Evolutionary conservation across 2,329 filamentous ascomycete genomes (phyloP).

Genomic region (Claviceps humidiphila): DNA sequence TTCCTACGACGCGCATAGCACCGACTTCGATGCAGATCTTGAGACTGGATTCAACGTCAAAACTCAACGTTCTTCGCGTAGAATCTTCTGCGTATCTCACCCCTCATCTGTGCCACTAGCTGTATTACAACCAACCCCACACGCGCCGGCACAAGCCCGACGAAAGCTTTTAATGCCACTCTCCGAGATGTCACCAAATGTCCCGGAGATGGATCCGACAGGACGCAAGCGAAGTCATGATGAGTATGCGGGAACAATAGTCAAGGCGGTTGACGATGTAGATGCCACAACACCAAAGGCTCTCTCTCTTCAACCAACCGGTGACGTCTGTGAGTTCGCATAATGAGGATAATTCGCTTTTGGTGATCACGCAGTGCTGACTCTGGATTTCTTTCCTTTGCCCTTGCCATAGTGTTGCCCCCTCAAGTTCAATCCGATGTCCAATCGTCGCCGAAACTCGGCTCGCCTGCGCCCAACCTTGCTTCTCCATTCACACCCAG

Average conservation of each 20-base stretch:
- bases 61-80: too few relatives aligned
- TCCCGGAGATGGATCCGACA: slow-evolving; percentile 29
- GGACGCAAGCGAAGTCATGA: slow-evolving; percentile 34
- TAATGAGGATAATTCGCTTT: background rate
- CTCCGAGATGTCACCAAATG: slow-evolving; percentile 32
- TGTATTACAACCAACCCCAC: background rate
- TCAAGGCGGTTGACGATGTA: slow-evolving; percentile 12
- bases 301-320: slow-evolving; percentile 9
- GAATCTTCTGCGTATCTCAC: background rate
- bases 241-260: slow-evolving; percentile 25
- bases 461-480: slow-evolving; percentile 21
- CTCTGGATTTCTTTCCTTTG: background rate
- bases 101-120: too few relatives aligned
- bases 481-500: slow-evolving; percentile 22
- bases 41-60: too few relatives aligned
- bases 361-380: slow-evolving; percentile 6
- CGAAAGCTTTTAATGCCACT: slow-evolving; percentile 28
- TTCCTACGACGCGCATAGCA: background rate
- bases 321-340: slow-evolving; percentile 11
- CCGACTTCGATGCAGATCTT: background rate
- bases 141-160: background rate
- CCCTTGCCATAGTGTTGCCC: slow-evolving; percentile 10
- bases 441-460: slow-evolving; percentile 15
- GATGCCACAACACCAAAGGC: slow-evolving; percentile 10
- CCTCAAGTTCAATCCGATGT: slow-evolving; percentile 11